Conservation (phyloP, 345 rosid genomes). For the Brassica cretica region DNA sequence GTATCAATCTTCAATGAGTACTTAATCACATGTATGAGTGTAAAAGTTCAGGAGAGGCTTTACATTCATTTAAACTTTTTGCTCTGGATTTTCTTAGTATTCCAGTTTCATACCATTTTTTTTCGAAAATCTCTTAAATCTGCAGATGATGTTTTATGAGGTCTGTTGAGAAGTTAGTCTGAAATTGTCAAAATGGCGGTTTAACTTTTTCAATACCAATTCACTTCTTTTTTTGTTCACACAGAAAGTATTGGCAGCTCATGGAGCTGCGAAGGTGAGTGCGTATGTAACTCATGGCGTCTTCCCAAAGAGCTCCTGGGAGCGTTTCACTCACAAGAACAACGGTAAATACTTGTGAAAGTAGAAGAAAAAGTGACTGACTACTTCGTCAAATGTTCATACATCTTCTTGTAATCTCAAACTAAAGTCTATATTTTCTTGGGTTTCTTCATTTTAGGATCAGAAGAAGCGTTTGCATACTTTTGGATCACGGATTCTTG, state of each 20-base stretch:
- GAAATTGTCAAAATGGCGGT: no score
- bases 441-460: constrained; percentile 39
- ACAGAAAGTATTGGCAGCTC: constrained; percentile 92
- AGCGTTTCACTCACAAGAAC: constrained; percentile 63
- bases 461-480: constrained; percentile 63
- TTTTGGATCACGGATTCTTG: constrained; percentile 99
- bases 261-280: constrained; percentile 93
- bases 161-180: constrained; percentile 8
- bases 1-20: no score
- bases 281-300: constrained; percentile 99
- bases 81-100: background rate
- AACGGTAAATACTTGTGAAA: constrained; percentile 45
- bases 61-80: background rate
- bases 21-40: no score
- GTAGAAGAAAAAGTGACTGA: background rate
- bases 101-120: background rate
- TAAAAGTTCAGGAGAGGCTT: background rate
- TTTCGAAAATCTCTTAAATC: background rate
- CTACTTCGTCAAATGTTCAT: background rate
- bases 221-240: constrained; percentile 3
- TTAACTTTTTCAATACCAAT: no score
- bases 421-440: background rate
- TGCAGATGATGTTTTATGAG: constrained; percentile 2
- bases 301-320: constrained; percentile 93
- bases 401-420: background rate